Percentiles rank a stretch among this genome's conserved stretches.
phyloP scores from a whole-genome alignment of 495 filamentous ascomycete species.

The Penicillium roqueforti region DNA sequence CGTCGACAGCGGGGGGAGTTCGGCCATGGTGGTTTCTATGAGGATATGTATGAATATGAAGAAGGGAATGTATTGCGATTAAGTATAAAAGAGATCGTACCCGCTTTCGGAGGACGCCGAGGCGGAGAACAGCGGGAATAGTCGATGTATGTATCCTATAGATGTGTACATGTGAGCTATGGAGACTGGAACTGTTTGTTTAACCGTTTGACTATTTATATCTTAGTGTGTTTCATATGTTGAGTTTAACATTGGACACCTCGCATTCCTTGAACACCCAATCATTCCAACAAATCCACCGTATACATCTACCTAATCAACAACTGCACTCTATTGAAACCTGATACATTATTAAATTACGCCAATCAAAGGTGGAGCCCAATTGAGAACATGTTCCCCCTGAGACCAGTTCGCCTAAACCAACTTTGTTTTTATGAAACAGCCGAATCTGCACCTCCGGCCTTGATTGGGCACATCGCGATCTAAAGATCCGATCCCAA shows the following conservation, averaged over 20 bases:
- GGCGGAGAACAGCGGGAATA: conserved; percentile 17
- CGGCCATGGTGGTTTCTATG: conserved; percentile 21
- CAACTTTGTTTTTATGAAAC: background rate
- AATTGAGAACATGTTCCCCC: conserved; percentile 17
- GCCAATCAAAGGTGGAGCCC: conserved; percentile 26
- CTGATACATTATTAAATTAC: no score
- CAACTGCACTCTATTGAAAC: no score
- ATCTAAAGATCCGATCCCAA: conserved; percentile 24
- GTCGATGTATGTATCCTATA: no score
- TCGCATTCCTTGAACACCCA: no score
- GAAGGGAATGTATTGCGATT: background rate
- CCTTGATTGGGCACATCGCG: conserved; percentile 20
- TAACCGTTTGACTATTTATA: background rate
- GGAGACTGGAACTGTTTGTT: no score
- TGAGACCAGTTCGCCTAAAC: conserved; percentile 18
- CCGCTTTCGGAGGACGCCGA: conserved; percentile 36
- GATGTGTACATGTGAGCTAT: no score
- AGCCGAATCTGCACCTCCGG: background rate
- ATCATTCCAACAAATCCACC: no score
- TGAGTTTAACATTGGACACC: background rate
- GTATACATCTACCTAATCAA: no score
- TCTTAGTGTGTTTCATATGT: background rate
- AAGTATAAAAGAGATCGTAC: conserved; percentile 9
- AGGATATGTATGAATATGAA: background rate
- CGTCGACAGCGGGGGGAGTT: conserved; percentile 48